Base-by-base conservation (phyloP, 2,329 filamentous ascomycete genomes). In the Karstenula rhodostoma region DNA sequence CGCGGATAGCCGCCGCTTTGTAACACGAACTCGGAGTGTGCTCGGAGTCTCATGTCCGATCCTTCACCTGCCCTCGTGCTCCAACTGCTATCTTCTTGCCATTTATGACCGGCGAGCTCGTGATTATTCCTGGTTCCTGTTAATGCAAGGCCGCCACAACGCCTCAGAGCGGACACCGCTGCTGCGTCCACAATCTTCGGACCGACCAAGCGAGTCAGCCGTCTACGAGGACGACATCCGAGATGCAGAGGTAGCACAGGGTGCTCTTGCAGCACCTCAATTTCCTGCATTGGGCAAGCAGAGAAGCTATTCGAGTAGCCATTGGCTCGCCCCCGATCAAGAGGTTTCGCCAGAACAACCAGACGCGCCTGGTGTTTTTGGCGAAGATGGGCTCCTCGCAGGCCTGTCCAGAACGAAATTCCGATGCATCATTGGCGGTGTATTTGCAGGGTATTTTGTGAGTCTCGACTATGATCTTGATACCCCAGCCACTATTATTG, bases 391-490 rank as follows among this genome's bases (percentile, higher is more conserved):
- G 8, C 69, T 75, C 32, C 66, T 78, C 13, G 70, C 69, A 35
- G 77, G 76, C 0, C 64, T 78, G 15, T 72, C 71, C 12, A 68
- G 65, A 43, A 73, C 70, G 44, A 70, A 61, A 33, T 80, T 80
- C 48, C 67, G 76, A 67, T 72, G 70, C 47, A 73, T 79, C 12
- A 78, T 78, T 65, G 73, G 72, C 6, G 76, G 77, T 4, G 74
- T 80, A 9, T 15, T 78, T 25, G 48, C 77, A 53, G 69, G 71
- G 5, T 80, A 78, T 54, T 77, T 79, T 67, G 77, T 79, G 60
- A 66, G 76, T 70, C 35, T 19, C 17, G n/a, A 46, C 33, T 13
- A 52, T 44, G 1, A 29, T 1, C 19, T 49, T 33, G 22, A 33
- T 15, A 27, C 35, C 8, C 57, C 29, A 32, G 12, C 4, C 12